Conservation (phyloP, 139 green algal species). For the Chlorella ohadii region DNA sequence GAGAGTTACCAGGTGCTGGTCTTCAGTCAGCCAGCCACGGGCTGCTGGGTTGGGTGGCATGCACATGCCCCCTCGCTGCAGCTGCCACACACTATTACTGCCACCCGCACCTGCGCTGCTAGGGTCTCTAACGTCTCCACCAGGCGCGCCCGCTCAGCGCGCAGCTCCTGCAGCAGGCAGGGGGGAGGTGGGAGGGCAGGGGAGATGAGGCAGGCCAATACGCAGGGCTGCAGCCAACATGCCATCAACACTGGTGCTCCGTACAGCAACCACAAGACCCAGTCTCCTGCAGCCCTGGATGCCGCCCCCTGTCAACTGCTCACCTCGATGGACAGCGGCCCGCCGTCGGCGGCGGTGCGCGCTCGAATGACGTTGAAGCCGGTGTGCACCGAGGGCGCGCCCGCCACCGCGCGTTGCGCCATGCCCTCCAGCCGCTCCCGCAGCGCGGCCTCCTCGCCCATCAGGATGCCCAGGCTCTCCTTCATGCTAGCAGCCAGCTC, state of each 20-base stretch:
- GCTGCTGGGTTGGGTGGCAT: no score
- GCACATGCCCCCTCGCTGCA: no score
- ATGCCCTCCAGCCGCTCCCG: background rate
- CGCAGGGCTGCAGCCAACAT: no score
- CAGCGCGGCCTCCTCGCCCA: background rate
- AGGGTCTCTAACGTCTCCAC: slow-evolving; percentile 36
- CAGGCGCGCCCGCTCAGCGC: slow-evolving; percentile 46
- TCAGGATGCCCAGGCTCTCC: slow-evolving; percentile 27
- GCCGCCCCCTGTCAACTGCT: no score
- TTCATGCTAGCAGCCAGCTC: slow-evolving; percentile 22
- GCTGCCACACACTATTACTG: no score
- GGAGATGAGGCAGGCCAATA: no score
- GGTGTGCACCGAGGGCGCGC: slow-evolving; percentile 13
- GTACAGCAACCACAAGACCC: no score
- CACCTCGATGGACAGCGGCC: slow-evolving; percentile 29
- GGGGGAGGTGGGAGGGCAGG: no score
- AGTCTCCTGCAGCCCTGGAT: no score
- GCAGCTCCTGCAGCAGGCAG: slow-evolving; percentile 11
- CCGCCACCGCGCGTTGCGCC: background rate
- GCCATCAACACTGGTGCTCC: no score
- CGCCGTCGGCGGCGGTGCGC: slow-evolving; percentile 23
- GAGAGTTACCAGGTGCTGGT: no score
- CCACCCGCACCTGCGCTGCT: slow-evolving; percentile 20
- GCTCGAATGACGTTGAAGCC: slow-evolving; percentile 61
- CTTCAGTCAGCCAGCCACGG: no score